Evolutionary conservation across 768 basidiomycete species (phyloP).

Genomic region (Calocera cornea): DNA sequence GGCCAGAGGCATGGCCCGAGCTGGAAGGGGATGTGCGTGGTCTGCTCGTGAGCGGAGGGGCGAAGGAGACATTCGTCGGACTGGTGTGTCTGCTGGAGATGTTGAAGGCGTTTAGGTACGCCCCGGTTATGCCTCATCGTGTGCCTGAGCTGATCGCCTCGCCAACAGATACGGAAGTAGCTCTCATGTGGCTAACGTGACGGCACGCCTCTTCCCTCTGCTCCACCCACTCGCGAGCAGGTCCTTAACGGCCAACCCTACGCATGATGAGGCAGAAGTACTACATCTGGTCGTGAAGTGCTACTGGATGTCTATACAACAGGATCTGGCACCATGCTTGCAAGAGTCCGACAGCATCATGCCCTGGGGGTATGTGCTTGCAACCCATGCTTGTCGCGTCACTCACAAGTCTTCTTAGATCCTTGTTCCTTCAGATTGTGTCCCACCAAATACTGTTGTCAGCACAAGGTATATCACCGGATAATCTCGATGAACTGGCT

Average conservation of each 20-base stretch:
- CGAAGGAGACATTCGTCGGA: conserved; percentile 67
- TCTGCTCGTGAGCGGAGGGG: conserved; percentile 47
- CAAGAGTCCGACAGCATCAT: conserved; percentile 62
- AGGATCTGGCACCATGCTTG: conserved; percentile 58
- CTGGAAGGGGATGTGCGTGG: conserved; percentile 54
- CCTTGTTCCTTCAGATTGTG: background rate
- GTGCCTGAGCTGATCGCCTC: background rate
- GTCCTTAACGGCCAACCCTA: conserved; percentile 12
- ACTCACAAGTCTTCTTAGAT: background rate
- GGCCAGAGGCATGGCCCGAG: conserved; percentile 55
- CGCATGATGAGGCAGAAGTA: conserved; percentile 67
- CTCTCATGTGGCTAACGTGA: background rate
- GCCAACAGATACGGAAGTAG: background rate
- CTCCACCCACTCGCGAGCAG: conserved; percentile 24
- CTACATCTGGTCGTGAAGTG: conserved; percentile 78
- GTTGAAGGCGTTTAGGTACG: conserved; percentile 60
- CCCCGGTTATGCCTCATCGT: conserved; percentile 6
- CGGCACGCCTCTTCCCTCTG: conserved; percentile 26
- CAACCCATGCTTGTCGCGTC: too few relatives aligned
- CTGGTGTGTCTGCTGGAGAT: conserved; percentile 66
- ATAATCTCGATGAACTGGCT: background rate
- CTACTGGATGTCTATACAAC: conserved; percentile 70
- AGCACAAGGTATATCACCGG: background rate
- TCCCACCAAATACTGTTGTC: background rate
- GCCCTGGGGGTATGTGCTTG: conserved; percentile 50